Evolutionary conservation across 2,329 filamentous ascomycete genomes (phyloP).

Genomic region (Colletotrichum ledebouriae): DNA sequence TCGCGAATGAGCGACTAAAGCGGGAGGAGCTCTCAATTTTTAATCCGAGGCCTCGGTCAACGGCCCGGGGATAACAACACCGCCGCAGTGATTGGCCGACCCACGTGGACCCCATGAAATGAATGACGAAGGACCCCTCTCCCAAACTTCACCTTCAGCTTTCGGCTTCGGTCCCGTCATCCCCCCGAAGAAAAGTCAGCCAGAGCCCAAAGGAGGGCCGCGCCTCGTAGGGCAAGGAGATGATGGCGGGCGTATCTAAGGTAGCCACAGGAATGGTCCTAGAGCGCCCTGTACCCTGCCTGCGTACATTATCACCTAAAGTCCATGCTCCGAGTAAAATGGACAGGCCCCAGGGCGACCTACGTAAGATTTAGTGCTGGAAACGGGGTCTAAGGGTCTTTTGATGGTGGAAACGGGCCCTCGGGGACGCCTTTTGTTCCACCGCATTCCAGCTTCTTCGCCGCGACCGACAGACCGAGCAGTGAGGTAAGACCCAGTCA

Average conservation of each 20-base stretch:
- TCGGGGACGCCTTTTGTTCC: constrained; percentile 30
- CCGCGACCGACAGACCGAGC: constrained; percentile 13
- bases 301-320: constrained; percentile 4
- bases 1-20: constrained; percentile 8
- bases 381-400: constrained; percentile 19
- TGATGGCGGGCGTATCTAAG: not conserved
- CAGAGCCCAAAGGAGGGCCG: constrained; percentile 10
- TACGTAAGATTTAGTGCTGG: not conserved
- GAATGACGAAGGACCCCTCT: constrained; percentile 31
- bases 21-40: constrained; percentile 27
- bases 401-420: constrained; percentile 23
- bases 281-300: too few relatives aligned
- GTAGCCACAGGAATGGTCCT: not conserved
- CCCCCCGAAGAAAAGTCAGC: not conserved
- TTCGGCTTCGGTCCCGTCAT: constrained; percentile 19
- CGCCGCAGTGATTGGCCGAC: constrained; percentile 26
- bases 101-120: not conserved
- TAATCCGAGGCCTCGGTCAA: constrained; percentile 26
- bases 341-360: constrained; percentile 19
- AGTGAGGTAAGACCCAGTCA: constrained; percentile 4
- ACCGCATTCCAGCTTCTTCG: constrained; percentile 21
- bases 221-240: not conserved
- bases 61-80: constrained; percentile 38
- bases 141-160: constrained; percentile 8
- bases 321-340: not conserved